Conservation (phyloP, 2,329 filamentous ascomycete species). For the Paraconiothyrium brasiliense region DNA sequence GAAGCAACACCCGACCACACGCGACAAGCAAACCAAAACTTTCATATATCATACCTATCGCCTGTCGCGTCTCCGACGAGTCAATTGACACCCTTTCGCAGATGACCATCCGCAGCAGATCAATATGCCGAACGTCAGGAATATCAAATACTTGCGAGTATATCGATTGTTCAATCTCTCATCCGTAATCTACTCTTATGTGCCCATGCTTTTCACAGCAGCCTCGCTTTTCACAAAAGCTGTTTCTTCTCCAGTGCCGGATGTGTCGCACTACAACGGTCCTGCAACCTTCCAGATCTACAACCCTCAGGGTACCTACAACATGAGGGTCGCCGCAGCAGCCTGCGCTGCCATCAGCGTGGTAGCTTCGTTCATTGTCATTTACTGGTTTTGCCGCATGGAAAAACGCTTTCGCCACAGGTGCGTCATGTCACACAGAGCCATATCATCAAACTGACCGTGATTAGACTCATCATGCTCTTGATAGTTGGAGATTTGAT, state of each 20-base stretch:
- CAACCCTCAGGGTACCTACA: slow-evolving; percentile 29
- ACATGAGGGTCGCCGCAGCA: slow-evolving; percentile 47
- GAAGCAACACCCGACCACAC: slow-evolving; percentile 15
- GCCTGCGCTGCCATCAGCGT: slow-evolving; percentile 63
- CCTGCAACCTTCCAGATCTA: slow-evolving; percentile 20
- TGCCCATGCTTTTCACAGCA: neutral
- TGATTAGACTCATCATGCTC: slow-evolving; percentile 73
- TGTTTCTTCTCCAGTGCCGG: slow-evolving; percentile 18
- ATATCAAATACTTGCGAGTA: neutral
- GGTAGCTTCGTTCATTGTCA: slow-evolving; percentile 62
- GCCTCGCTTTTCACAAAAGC: slow-evolving; percentile 8
- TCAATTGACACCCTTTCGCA: slow-evolving; percentile 10
- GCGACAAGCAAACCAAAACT: neutral
- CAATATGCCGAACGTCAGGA: slow-evolving; percentile 8
- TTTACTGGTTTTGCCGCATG: slow-evolving; percentile 80
- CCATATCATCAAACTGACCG: neutral
- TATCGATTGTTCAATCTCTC: neutral
- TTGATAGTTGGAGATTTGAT: slow-evolving; percentile 77
- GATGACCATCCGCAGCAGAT: neutral
- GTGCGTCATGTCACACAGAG: slow-evolving; percentile 55
- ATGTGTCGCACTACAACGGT: slow-evolving; percentile 16
- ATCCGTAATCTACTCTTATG: neutral
- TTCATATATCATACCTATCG: slow-evolving; percentile 7
- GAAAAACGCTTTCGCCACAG: slow-evolving; percentile 77
- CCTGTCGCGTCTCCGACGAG: slow-evolving; percentile 2